Percentiles rank a stretch among this genome's conserved stretches.
Evolutionary conservation across 345 rosid genomes (phyloP).

Genomic region (Salix caprea): DNA sequence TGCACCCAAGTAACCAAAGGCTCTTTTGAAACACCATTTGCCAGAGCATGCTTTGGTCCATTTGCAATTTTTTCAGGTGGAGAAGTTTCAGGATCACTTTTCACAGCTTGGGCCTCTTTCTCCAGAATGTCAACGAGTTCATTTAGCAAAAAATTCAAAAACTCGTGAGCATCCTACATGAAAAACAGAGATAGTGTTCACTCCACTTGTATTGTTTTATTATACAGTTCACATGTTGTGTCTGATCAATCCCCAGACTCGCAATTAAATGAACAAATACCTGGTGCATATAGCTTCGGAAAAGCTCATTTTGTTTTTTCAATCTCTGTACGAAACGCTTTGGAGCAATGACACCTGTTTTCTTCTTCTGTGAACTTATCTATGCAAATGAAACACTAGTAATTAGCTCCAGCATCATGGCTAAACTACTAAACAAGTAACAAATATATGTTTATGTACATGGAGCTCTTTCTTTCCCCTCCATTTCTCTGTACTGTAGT

Average conservation of each 20-base stretch:
- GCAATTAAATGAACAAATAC: constrained; percentile 28
- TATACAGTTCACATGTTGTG: background rate
- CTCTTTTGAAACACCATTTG: constrained; percentile 79
- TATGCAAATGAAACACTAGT: constrained; percentile 29
- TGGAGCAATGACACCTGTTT: constrained; percentile 98
- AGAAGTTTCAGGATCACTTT: constrained; percentile 66
- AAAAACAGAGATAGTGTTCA: background rate
- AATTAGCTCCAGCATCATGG: constrained; percentile 7
- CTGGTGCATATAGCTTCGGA: constrained; percentile 99
- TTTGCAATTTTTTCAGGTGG: constrained; percentile 76
- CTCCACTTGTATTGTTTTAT: background rate
- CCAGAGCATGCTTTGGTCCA: constrained; percentile 54
- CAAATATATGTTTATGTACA: background rate
- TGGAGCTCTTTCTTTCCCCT: background rate
- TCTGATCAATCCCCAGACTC: background rate
- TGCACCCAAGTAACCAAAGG: constrained; percentile 98
- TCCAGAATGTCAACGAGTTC: constrained; percentile 97
- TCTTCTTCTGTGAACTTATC: constrained; percentile 99
- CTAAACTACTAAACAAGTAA: constrained; percentile 8
- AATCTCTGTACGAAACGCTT: constrained; percentile 95
- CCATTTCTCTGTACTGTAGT: background rate
- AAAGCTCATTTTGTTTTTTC: constrained; percentile 98
- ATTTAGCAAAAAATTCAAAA: constrained; percentile 91
- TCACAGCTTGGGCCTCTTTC: constrained; percentile 85
- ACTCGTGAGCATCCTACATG: constrained; percentile 95